Base-by-base conservation (phyloP, 768 basidiomycete species). In the Rhodosporidiobolus sp. region DNA sequence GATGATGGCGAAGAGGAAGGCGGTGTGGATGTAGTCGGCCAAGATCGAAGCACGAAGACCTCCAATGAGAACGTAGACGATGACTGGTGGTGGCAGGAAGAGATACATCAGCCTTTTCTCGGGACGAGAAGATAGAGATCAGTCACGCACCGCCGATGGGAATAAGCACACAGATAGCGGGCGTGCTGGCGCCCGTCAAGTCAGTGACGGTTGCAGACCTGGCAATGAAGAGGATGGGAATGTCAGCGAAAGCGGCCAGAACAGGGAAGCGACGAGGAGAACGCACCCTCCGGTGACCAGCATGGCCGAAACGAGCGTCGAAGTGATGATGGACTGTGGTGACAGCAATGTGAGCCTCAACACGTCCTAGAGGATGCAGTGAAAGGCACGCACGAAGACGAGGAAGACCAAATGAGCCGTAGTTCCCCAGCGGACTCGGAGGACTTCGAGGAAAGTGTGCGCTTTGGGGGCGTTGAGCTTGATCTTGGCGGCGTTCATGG, bases 151-250 rank as follows among this genome's bases (percentile, higher is more conserved):
- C n/a, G 2, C 55, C 35, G 3, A 75, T 24, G 0, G 74, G 69
- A 20, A 70, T 63, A 7, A 54, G 43, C 14, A 45, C 32, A 43
- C 62, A 63, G n/a, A 54, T 30, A 12, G 59, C 53, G 0, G 16
- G 49, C 0, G 69, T 95, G 79, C 83, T 87, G 90, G 95, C 95
- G 0, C 94, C 94, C 0, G 94, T 93, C 72, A 97, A 80, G 76
- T 87, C 87, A 0, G 88, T 89, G 34, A 97, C 94, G 3, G 93
- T 94, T 0, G 94, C 94, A 6, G 26, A 90, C 3, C 83, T 83
- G 32, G 81, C 59, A 45, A 46, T 43, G 10, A 16, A 38, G 24
- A 26, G 22, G 11, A 54, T 22, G 6, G 10, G 53, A 16, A 22
- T 3, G 57, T 43, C n/a, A n/a, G n/a, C n/a, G n/a, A n/a, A n/a